Percentiles rank a stretch among this genome's conserved stretches.
These are phyloP conservation scores for Torrubiellomyces zombiae DNA, from an alignment of 2,329 filamentous ascomycete species.

Conservation along the genomic window DNA sequence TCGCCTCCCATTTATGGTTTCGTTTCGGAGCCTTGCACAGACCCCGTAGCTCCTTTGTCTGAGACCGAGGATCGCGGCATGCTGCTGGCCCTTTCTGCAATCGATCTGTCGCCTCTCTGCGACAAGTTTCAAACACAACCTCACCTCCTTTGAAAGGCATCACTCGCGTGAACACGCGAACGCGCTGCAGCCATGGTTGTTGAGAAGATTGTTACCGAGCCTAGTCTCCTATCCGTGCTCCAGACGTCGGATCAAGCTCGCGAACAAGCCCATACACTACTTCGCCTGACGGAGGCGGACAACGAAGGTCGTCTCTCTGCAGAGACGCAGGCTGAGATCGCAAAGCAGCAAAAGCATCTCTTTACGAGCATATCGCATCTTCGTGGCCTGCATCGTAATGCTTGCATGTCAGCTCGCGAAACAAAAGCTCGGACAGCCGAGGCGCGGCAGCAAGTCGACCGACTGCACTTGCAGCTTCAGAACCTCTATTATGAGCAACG, in stretches of 20 bases:
- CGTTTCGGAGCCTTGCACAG: no score
- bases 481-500: slow-evolving; percentile 95
- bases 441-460: slow-evolving; percentile 78
- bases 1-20: no score
- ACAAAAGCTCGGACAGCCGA: slow-evolving; percentile 80
- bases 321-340: slow-evolving; percentile 40
- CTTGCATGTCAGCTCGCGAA: slow-evolving; percentile 63
- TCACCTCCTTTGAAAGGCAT: no score
- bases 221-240: slow-evolving; percentile 48
- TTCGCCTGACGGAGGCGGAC: slow-evolving; percentile 34
- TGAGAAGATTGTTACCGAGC: slow-evolving; percentile 23
- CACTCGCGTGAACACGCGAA: neutral
- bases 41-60: no score
- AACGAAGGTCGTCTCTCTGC: slow-evolving; percentile 24
- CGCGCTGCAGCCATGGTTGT: slow-evolving; percentile 16
- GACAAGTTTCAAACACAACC: no score
- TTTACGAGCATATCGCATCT: slow-evolving; percentile 65
- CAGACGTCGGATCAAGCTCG: slow-evolving; percentile 58
- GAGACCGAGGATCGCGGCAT: no score
- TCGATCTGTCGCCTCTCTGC: no score
- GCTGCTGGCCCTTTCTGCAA: no score
- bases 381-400: slow-evolving; percentile 67
- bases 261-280: slow-evolving; percentile 50
- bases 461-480: slow-evolving; percentile 79
- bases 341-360: slow-evolving; percentile 64